Evolutionary conservation across 139 green algal species (phyloP).

Genomic region (Gonium pectorale): DNA sequence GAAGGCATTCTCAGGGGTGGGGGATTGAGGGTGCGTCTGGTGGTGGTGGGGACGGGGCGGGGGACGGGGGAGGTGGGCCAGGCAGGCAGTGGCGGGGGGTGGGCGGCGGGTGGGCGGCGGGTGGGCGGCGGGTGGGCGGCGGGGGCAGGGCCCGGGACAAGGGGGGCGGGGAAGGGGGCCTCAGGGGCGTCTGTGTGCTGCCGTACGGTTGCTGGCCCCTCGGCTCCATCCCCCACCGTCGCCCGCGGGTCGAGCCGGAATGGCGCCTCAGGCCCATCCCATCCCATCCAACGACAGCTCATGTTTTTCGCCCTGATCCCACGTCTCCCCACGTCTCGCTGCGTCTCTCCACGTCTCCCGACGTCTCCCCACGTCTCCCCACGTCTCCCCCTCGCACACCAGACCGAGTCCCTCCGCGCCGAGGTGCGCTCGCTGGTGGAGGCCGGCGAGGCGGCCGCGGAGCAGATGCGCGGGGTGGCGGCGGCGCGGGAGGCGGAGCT

Average conservation of each 20-base stretch:
- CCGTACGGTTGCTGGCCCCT: too few species aligned
- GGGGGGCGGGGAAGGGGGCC: too few species aligned
- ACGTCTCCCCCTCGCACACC: not conserved
- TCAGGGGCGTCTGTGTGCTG: too few species aligned
- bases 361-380: not conserved
- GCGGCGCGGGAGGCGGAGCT: not conserved
- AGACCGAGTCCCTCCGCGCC: conserved; percentile 6
- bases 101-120: too few species aligned
- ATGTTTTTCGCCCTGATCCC: not conserved
- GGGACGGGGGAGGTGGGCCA: not conserved
- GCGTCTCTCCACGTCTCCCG: not conserved
- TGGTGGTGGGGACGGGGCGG: not conserved
- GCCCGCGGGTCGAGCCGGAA: too few species aligned
- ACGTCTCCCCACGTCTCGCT: not conserved
- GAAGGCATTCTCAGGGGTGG: not conserved
- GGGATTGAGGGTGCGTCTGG: not conserved
- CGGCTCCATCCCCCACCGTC: too few species aligned
- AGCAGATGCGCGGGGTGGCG: not conserved
- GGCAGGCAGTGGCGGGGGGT: not conserved
- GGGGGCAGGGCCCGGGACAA: too few species aligned
- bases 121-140: too few species aligned
- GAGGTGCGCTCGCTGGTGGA: conserved; percentile 15
- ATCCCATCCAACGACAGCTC: not conserved
- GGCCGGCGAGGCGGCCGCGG: not conserved
- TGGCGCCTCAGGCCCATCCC: too few species aligned